phyloP scores from a whole-genome alignment of 345 rosid species.

The Camelina neglecta region DNA sequence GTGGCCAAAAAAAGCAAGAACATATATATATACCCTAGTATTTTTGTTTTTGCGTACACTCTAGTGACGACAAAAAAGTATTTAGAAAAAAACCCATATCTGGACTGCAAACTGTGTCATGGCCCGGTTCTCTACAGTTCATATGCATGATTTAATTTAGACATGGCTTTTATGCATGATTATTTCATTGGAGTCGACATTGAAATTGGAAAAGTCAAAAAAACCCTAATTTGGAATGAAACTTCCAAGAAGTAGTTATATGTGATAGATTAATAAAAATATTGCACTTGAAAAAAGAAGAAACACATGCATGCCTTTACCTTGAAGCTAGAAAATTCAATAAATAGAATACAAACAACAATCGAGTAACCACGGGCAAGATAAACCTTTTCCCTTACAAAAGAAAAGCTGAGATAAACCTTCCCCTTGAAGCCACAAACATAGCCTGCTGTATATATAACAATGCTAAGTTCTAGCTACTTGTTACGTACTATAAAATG shows the following conservation, averaged over 20 bases:
- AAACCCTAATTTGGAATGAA: slow-evolving; percentile 21
- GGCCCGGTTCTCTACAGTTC: neutral
- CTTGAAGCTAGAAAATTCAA: slow-evolving; percentile 8
- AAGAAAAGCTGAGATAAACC: slow-evolving; percentile 30
- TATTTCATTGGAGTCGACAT: neutral
- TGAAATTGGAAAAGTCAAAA: slow-evolving; percentile 29
- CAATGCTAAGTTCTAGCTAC: neutral
- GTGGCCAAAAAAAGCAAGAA: neutral
- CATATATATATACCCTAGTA: neutral
- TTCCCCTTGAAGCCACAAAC: slow-evolving; percentile 36
- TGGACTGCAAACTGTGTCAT: neutral
- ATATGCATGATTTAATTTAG: slow-evolving; percentile 18
- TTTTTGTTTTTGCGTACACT: neutral
- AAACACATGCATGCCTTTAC: slow-evolving; percentile 1
- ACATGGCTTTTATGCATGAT: neutral
- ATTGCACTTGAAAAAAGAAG: slow-evolving; percentile 20
- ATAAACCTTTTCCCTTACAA: slow-evolving; percentile 15
- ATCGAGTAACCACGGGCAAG: slow-evolving; percentile 36
- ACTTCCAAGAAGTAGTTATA: neutral
- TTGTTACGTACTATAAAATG: slow-evolving; percentile 3
- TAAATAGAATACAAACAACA: slow-evolving; percentile 13
- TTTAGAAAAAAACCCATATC: neutral
- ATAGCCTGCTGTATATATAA: neutral
- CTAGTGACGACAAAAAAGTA: no score
- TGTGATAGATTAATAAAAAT: slow-evolving; percentile 5